Evolutionary conservation across 2,329 filamentous ascomycete genomes (phyloP).

Genomic region (Dryadomyces quercus-mongolicae): DNA sequence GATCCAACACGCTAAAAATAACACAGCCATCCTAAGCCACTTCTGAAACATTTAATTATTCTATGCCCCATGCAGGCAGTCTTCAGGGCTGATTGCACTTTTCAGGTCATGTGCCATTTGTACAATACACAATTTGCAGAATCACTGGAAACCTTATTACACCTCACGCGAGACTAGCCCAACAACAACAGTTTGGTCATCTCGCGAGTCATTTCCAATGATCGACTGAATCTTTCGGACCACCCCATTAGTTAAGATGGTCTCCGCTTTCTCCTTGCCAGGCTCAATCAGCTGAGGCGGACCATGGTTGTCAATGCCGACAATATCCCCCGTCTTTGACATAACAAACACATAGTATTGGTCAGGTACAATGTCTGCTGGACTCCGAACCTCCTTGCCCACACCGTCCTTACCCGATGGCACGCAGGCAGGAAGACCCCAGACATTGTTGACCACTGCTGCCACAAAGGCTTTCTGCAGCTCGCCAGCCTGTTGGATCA

Average conservation of each 20-base stretch:
- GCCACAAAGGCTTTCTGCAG: conserved; percentile 3
- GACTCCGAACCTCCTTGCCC: neutral
- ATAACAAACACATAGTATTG: conserved; percentile 2
- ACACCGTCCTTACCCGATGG: too few species aligned
- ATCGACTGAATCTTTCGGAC: neutral
- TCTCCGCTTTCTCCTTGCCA: neutral
- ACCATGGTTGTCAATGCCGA: neutral
- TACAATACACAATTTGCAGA: too few species aligned
- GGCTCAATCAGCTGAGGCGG: neutral
- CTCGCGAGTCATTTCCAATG: neutral
- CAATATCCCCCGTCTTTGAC: neutral
- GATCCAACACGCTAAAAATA: too few species aligned
- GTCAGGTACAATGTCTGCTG: neutral
- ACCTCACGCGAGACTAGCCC: neutral
- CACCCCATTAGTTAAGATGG: neutral
- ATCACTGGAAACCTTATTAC: neutral
- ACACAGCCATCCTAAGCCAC: too few species aligned
- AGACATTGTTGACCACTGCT: neutral
- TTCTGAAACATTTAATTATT: too few species aligned
- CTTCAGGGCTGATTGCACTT: too few species aligned
- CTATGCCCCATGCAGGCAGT: too few species aligned
- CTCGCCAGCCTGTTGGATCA: conserved; percentile 1
- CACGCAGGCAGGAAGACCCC: neutral
- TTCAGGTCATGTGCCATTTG: too few species aligned
- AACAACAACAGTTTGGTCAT: neutral